Conservation (phyloP, 768 basidiomycete genomes). For the Grammothele lineata region DNA sequence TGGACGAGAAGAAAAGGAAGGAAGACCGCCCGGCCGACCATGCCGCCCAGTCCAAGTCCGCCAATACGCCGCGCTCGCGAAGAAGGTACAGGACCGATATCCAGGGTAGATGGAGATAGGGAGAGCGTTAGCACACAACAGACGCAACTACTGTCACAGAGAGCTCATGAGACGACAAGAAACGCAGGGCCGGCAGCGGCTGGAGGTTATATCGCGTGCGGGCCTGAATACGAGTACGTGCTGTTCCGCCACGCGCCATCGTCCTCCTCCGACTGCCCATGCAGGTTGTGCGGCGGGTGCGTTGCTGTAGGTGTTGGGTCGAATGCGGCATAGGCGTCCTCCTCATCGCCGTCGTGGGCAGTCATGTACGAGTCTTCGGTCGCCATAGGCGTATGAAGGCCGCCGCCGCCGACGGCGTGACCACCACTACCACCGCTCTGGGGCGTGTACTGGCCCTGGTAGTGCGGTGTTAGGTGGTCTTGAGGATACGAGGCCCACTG, state of each 20-base stretch:
- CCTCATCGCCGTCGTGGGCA: constrained; percentile 7
- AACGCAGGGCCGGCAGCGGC: not conserved
- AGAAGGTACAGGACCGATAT: constrained; percentile 2
- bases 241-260: constrained; percentile 17
- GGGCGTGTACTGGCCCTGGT: not conserved
- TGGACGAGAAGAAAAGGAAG: not conserved
- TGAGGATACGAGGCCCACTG: constrained; percentile 7
- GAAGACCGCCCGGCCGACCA: not conserved
- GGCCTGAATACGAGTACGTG: constrained; percentile 15
- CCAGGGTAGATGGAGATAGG: too few species aligned
- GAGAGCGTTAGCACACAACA: constrained; percentile 8
- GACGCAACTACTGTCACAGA: constrained; percentile 13
- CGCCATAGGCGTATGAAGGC: constrained; percentile 12
- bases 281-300: constrained; percentile 1
- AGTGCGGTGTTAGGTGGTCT: too few species aligned
- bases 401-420: not conserved
- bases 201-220: constrained; percentile 11
- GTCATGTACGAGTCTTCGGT: constrained; percentile 15
- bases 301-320: not conserved
- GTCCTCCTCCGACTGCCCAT: not conserved
- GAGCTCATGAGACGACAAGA: not conserved
- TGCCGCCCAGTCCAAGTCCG: not conserved
- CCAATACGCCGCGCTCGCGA: not conserved
- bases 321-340: not conserved
- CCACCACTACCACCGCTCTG: too few species aligned